phyloP scores from a whole-genome alignment of 306 rosid genomes.

The Gynostemma pentaphyllum region DNA sequence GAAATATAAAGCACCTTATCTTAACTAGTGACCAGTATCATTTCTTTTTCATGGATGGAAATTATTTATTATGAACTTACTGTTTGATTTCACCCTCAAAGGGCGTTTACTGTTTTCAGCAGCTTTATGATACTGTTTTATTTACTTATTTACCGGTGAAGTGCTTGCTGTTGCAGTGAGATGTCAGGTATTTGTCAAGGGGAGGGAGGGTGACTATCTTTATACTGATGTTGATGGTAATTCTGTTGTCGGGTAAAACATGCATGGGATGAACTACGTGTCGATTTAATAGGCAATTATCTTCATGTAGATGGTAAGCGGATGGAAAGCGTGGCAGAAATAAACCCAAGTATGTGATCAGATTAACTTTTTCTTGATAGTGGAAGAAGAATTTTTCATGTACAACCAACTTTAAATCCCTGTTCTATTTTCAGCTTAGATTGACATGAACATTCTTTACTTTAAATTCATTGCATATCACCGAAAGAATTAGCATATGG shows the following conservation, averaged over 20 bases:
- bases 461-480: conserved; percentile 3
- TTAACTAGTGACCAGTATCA: background rate
- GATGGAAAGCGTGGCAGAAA: background rate
- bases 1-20: background rate
- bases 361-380: background rate
- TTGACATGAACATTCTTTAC: background rate
- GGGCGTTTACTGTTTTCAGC: background rate
- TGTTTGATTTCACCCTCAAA: background rate
- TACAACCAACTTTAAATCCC: background rate
- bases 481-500: background rate
- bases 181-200: background rate
- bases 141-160: background rate
- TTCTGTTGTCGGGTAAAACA: conserved; percentile 7
- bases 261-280: conserved; percentile 7
- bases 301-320: background rate
- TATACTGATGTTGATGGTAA: background rate
- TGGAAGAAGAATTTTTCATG: conserved; percentile 2
- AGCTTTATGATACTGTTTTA: background rate
- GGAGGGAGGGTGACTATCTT: background rate
- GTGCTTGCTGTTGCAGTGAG: no score
- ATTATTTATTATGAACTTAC: background rate
- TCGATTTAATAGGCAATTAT: conserved; percentile 1
- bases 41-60: background rate
- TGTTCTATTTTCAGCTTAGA: background rate
- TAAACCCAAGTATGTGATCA: conserved; percentile 3